Base-by-base conservation (phyloP, 495 filamentous ascomycete species). In the Cercophora newfieldiana region DNA sequence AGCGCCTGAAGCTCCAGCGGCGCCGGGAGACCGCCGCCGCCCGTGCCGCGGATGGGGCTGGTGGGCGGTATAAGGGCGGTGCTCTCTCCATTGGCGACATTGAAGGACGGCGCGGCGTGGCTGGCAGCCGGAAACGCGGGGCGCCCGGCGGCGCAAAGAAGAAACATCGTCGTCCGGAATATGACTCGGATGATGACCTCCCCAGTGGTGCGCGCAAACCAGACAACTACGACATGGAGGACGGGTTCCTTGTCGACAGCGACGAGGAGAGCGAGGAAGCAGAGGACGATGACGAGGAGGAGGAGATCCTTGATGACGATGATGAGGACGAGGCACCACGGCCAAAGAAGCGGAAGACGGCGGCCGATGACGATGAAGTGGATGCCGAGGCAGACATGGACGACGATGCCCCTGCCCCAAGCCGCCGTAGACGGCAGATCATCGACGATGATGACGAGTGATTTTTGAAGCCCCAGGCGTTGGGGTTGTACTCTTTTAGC, bases 201-300 rank as follows among this genome's bases (percentile, higher is more conserved):
- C 85, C 87, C 37, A 81, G 88, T 48, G 86, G 87, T 3, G 80
- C 83, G 25, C 84, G 83, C 19, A 83, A 85, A 22, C 86, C 91
- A 67, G 92, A 97, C 71, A 91, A 94, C 73, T 97, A 93, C 70
- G 90, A 93, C 66, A 86, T 89, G 71, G 89, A 91, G 25, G 90
- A 93, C 68, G 90, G 88, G 6, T 93, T 93, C 75, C 77, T 93
- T 62, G 90, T 90, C 10, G 85, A 84, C 37, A 92, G 89, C 69
- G 90, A 90, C 61, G 88, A 91, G 66, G 90, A 87, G 8, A 87
- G 87, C 67, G 80, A 83, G 30, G 86, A 74, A 16, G 85, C 82
- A 12, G 87, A 83, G 26, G 88, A 89, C 5, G 88, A 89, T 2
- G 88, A 87, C 6, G 85, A 87, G 1, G 85, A 87, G 50, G 81